These are phyloP conservation scores for Neurospora crassa DNA, from an alignment of 2,329 filamentous ascomycete genomes.

Conservation along the genomic window DNA sequence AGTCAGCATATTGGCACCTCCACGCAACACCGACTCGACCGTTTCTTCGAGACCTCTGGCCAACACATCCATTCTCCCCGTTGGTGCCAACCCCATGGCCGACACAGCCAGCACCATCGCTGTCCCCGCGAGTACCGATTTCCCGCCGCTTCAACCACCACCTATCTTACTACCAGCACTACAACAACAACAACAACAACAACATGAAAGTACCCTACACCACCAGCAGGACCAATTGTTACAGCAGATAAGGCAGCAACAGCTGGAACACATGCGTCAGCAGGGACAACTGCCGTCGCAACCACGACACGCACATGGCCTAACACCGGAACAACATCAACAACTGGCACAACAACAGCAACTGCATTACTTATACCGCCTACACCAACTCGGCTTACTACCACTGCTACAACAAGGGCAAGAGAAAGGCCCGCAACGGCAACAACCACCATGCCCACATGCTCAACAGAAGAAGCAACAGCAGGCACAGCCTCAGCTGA, in stretches of 20 bases:
- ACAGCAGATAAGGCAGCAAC: background rate
- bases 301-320: background rate
- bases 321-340: background rate
- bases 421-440: background rate
- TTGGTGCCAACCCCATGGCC: background rate
- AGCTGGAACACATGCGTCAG: background rate
- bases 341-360: background rate
- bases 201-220: background rate
- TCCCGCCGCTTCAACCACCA: background rate
- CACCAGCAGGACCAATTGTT: background rate
- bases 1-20: background rate
- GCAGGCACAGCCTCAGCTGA: too few relatives aligned
- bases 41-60: background rate
- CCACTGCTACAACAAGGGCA: background rate
- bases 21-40: background rate
- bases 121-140: background rate
- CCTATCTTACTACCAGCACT: background rate
- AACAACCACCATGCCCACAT: background rate
- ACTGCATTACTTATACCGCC: background rate
- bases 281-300: background rate
- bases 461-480: background rate
- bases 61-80: background rate
- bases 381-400: background rate
- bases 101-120: background rate
- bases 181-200: background rate